Conservation (phyloP, 257 asterid genomes). For the Prunella vulgaris region DNA sequence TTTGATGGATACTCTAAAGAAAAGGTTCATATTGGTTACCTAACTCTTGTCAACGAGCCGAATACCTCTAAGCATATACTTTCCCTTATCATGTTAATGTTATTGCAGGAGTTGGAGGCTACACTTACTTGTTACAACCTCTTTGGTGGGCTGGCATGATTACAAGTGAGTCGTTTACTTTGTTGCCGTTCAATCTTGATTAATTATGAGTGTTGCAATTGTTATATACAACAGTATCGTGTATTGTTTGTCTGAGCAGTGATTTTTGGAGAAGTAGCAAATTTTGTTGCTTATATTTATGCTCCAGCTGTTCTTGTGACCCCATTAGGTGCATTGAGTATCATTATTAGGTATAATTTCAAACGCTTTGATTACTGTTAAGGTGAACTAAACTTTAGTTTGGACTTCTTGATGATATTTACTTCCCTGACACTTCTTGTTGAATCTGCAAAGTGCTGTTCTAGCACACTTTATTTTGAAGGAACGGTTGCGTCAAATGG, state of each 20-base stretch:
- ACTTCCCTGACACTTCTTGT: constrained; percentile 22
- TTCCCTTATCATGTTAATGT: constrained; percentile 3
- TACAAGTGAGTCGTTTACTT: constrained; percentile 51
- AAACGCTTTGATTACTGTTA: not conserved
- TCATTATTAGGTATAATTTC: constrained; percentile 62
- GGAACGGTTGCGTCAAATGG: constrained; percentile 53
- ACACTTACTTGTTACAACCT: constrained; percentile 75
- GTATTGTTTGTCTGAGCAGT: constrained; percentile 33
- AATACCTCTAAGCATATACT: not conserved
- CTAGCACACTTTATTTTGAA: constrained; percentile 57
- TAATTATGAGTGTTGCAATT: not conserved
- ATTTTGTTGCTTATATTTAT: constrained; percentile 81
- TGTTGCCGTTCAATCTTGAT: not conserved
- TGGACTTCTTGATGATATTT: constrained; percentile 16
- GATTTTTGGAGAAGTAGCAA: constrained; percentile 83
- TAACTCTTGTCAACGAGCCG: no score
- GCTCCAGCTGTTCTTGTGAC: constrained; percentile 97
- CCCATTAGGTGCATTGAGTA: constrained; percentile 89
- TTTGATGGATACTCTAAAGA: not conserved
- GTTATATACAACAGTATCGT: not conserved
- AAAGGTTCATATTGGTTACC: not conserved
- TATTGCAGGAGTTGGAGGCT: constrained; percentile 76
- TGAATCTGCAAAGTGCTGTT: constrained; percentile 44
- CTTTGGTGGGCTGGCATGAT: constrained; percentile 98
- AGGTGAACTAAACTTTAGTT: not conserved